Evolutionary conservation across 1,284 basidiomycete genomes (phyloP), one percentile per base, ranked within the genome.

Genomic region (Marasmius tenuissimus): DNA sequence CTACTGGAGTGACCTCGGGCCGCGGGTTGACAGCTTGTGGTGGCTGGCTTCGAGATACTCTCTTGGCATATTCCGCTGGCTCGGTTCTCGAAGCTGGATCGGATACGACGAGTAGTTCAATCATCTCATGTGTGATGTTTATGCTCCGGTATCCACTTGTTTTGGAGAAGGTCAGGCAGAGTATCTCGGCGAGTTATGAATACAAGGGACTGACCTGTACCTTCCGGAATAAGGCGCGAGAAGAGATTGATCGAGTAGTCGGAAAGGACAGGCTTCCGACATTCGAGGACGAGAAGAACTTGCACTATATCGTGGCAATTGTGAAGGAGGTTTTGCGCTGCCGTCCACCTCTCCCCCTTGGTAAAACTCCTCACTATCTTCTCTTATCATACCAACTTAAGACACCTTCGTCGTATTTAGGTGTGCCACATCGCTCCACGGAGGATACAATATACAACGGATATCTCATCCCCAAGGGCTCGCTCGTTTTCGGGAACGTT

Each of bases 41-140:
- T 10, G 20, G 37, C 18, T 33, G 27, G 16, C 18, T 52, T 16
- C 11, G 65, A 70, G 39, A 64, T 60, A 18, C 71, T 76, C n/a
- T 77, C 74, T 48, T 61, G 33, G 20, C 51, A 38, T 27, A 45
- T 16, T 16, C 42, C 6, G 42, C 42, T 34, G 52, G 38, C 5
- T 53, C 27, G 16, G 20, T 45, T 45, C 42, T 45, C 7, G 38
- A 54, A 8, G 34, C 52, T 8, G 52, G 38, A 35, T 45, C 42
- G 12, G 27, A 37, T 14, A 47, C 57, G 56, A 58, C 60, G 1
- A 57, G 20, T 7, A 45, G 38, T 18, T 51, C 56, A 5, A 18
- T 61, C n/a, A 39, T n/a, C 10, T 54, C 20, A 14, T 62, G 58
- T 27, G n/a, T 62, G 14, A 54, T 51, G 12, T 22, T 38, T 20